Evolutionary conservation across 495 filamentous ascomycete species (phyloP).

Genomic region (Glonium stellatum): DNA sequence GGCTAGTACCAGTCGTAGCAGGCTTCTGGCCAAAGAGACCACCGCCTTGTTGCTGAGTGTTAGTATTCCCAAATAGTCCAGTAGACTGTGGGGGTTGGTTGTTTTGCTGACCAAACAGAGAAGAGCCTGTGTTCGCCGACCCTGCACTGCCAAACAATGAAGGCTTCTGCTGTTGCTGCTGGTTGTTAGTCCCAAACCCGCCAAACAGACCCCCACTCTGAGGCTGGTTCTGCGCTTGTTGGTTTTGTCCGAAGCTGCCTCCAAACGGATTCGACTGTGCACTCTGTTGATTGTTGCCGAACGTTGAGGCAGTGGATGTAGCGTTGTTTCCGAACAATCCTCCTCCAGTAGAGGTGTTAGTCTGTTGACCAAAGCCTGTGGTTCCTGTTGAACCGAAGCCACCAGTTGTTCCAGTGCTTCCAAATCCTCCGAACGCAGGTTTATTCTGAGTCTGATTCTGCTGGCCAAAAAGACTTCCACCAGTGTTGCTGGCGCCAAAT

Average conservation of each 20-base stretch:
- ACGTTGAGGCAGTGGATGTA: constrained; percentile 12
- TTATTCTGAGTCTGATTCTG: constrained; percentile 24
- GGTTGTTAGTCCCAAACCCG: constrained; percentile 25
- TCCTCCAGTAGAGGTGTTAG: constrained; percentile 17
- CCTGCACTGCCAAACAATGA: constrained; percentile 52
- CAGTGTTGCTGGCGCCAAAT: constrained; percentile 40
- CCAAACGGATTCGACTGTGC: constrained; percentile 27
- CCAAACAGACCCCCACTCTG: constrained; percentile 44
- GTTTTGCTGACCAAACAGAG: constrained; percentile 43
- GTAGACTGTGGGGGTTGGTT: constrained; percentile 26
- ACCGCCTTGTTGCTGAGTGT: constrained; percentile 39
- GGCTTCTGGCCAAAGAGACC: constrained; percentile 58
- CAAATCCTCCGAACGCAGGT: constrained; percentile 16
- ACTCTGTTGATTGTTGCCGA: constrained; percentile 9
- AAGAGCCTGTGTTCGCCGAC: constrained; percentile 35
- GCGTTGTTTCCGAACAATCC: constrained; percentile 19
- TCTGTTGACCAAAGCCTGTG: constrained; percentile 12
- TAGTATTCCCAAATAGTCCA: constrained; percentile 45
- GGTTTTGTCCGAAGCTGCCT: constrained; percentile 41
- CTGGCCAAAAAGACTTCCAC: constrained; percentile 51
- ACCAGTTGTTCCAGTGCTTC: constrained; percentile 5
- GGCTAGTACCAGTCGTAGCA: constrained; percentile 30
- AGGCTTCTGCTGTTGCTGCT: constrained; percentile 46
- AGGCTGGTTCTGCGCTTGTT: constrained; percentile 42
- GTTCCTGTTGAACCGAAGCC: constrained; percentile 4